Evolutionary conservation across 805 yeast species (phyloP).

Genomic region (Yamadazyma nakazawae): DNA sequence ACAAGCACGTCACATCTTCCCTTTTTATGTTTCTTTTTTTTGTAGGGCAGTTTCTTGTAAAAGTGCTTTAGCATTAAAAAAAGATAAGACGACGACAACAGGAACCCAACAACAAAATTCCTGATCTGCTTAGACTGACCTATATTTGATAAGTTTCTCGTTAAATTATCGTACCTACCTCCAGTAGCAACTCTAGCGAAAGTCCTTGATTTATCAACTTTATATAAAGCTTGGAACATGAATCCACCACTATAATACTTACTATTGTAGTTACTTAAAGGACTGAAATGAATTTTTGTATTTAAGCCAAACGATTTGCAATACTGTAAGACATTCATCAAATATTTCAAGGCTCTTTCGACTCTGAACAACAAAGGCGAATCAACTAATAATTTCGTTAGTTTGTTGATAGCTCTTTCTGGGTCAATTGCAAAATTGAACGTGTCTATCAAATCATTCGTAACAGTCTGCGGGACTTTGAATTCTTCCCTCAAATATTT

Average conservation of each 20-base stretch:
- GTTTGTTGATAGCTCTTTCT: slow-evolving; percentile 56
- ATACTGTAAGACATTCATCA: slow-evolving; percentile 55
- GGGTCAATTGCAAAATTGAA: slow-evolving; percentile 78
- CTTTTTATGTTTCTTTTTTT: slow-evolving; percentile 22
- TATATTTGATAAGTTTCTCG: slow-evolving; percentile 59
- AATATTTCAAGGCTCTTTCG: slow-evolving; percentile 59
- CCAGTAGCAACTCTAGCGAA: slow-evolving; percentile 75
- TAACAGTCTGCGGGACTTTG: slow-evolving; percentile 73
- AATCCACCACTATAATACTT: slow-evolving; percentile 76
- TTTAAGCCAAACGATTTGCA: slow-evolving; percentile 58
- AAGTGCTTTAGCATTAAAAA: slow-evolving; percentile 34
- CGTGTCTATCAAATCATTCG: slow-evolving; percentile 69
- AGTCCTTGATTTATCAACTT: slow-evolving; percentile 48
- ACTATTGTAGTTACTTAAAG: slow-evolving; percentile 79
- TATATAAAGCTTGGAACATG: slow-evolving; percentile 83
- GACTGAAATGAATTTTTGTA: slow-evolving; percentile 61
- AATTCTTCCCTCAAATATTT: slow-evolving; percentile 47
- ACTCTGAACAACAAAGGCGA: slow-evolving; percentile 60
- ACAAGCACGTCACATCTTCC: slow-evolving; percentile 78
- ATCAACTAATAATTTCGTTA: slow-evolving; percentile 71
- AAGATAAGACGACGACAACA: slow-evolving; percentile 54
- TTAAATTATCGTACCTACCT: slow-evolving; percentile 83
- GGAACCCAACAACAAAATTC: slow-evolving; percentile 76
- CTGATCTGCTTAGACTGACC: slow-evolving; percentile 23
- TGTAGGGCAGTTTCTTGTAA: slow-evolving; percentile 17